Conservation (phyloP, 148 eudicot species). For the Chenopodium berlandieri region DNA sequence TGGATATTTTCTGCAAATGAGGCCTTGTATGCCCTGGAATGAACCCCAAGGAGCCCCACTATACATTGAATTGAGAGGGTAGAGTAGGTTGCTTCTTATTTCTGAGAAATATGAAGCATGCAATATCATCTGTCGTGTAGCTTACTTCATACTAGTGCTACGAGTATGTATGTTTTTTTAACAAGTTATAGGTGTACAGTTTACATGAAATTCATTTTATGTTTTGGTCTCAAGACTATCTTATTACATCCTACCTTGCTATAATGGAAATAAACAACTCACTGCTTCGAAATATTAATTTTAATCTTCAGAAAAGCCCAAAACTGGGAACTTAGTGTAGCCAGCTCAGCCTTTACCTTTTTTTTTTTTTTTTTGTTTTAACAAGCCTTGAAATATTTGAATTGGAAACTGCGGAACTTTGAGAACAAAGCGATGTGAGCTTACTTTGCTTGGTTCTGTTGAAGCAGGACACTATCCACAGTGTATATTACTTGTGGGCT, state of each 20-base stretch:
- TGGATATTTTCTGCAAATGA: background rate
- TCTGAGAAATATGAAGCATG: background rate
- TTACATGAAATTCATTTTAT: background rate
- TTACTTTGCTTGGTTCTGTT: background rate
- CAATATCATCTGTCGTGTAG: background rate
- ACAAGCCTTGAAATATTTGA: too few relatives aligned
- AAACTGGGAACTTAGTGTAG: background rate
- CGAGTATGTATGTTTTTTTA: too few relatives aligned
- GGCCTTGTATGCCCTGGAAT: background rate
- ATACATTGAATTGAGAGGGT: background rate
- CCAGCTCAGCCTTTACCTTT: background rate
- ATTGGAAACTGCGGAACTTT: too few relatives aligned
- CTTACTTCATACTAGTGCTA: too few relatives aligned
- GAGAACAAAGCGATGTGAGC: background rate
- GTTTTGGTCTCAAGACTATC: background rate
- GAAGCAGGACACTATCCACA: constrained; percentile 84
- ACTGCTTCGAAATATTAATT: background rate
- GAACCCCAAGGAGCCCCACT: background rate
- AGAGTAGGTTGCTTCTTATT: background rate
- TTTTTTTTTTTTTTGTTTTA: too few relatives aligned
- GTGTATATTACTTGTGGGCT: constrained; percentile 80
- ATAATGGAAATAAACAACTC: too few relatives aligned
- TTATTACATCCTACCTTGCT: too few relatives aligned
- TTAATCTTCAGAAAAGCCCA: background rate
- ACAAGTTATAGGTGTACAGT: background rate